Evolutionary conservation across 305 asterid genomes (phyloP), one percentile per base, ranked within the genome.

Genomic region (Solanum hybrid): DNA sequence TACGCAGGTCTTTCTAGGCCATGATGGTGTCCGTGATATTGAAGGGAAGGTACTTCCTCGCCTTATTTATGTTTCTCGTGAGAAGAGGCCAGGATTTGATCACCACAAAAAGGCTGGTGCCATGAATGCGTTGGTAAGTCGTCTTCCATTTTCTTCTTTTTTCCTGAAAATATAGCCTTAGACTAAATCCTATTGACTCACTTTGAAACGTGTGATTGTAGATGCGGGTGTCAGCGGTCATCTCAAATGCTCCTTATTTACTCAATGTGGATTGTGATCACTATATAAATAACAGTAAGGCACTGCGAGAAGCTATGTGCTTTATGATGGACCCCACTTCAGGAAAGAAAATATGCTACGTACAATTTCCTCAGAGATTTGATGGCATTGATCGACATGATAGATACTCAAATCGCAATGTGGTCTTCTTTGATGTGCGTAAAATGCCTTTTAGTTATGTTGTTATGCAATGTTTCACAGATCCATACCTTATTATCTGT

Each of bases 41-140:
- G 99, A 97, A 91, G 99, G 99, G 27, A 95, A 96, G 66, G 99
- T 96, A 91, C 91, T 97, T 92, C 99, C 99, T 86, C 96, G 96
- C 89, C 99, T 97, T 87, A 92, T 97, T 78, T 97, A 97, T 64
- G 99, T 96, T 91, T 97, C 99, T 91, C 98, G 99, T 93, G 99
- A 97, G 94, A 97, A 97, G 95, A 94, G 99, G 91, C 99, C 99
- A 24, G 99, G 98, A 80, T 94, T 94, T 89, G 99, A 97, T 17
- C 98, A 97, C 93, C 99, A 97, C 94, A 97, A 97, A 79, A 97
- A 97, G 89, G 99, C 99, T n/a, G 99, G 99, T 91, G 99, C 99
- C 90, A 97, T 97, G 99, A 97, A 97, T 93, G 88, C 99, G 69
- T 92, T 96, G 99, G 99, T 97, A 92, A 91, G 90, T 86, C 34